These are phyloP conservation scores for Gleditsia sinensis DNA, from an alignment of 306 rosid species.

Conservation along the genomic window DNA sequence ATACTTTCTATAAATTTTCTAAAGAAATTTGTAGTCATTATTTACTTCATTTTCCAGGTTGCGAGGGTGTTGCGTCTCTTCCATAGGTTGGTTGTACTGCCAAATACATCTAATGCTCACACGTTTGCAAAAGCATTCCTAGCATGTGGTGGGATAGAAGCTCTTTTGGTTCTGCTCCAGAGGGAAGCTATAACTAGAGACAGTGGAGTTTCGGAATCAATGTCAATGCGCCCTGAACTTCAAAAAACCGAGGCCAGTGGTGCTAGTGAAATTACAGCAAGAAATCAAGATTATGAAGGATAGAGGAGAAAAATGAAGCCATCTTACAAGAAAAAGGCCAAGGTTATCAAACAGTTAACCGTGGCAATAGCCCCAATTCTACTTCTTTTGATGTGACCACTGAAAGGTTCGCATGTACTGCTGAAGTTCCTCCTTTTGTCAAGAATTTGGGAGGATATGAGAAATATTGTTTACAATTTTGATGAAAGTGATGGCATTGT, in stretches of 20 bases:
- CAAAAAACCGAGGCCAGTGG: slow-evolving; percentile 43
- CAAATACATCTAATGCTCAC: slow-evolving; percentile 79
- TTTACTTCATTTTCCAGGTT: slow-evolving; percentile 62
- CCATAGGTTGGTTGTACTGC: slow-evolving; percentile 91
- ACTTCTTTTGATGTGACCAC: slow-evolving; percentile 47
- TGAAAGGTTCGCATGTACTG: slow-evolving; percentile 55
- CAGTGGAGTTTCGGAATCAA: slow-evolving; percentile 51
- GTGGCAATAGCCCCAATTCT: slow-evolving; percentile 42
- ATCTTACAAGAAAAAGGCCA: slow-evolving; percentile 47
- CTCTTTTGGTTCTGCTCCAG: slow-evolving; percentile 90
- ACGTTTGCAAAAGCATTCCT: slow-evolving; percentile 88
- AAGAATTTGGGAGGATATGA: slow-evolving; percentile 93
- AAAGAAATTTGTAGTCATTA: slow-evolving; percentile 30
- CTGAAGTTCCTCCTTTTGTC: slow-evolving; percentile 56
- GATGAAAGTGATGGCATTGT: slow-evolving; percentile 91
- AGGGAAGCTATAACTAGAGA: slow-evolving; percentile 90
- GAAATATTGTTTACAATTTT: slow-evolving; percentile 89
- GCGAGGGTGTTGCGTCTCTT: slow-evolving; percentile 90
- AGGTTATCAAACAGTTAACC: slow-evolving; percentile 51
- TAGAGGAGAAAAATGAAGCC: slow-evolving; percentile 47
- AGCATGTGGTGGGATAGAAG: slow-evolving; percentile 88
- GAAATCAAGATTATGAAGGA: slow-evolving; percentile 48
- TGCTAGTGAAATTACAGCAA: slow-evolving; percentile 43
- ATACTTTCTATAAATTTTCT: slow-evolving; percentile 1
- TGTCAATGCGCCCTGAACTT: slow-evolving; percentile 39